Conservation (phyloP, 2,329 filamentous ascomycete species). For the Penicillium brevicompactum region DNA sequence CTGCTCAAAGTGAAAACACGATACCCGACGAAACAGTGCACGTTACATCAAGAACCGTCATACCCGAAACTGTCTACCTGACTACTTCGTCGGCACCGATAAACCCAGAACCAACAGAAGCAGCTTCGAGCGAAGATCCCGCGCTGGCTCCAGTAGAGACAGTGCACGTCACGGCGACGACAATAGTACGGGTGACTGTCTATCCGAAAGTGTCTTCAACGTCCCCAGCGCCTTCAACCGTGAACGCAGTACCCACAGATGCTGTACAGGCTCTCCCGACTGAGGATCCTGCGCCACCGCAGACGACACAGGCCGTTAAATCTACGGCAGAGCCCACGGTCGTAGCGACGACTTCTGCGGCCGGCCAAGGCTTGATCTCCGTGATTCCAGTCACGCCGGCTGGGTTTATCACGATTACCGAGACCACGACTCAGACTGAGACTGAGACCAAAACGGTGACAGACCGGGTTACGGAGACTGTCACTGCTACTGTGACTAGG, state of each 20-base stretch:
- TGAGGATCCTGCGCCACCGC: neutral
- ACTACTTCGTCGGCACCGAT: neutral
- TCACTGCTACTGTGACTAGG: conserved; percentile 7
- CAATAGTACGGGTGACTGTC: neutral
- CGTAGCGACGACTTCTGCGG: neutral
- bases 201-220: neutral
- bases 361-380: conserved; percentile 1
- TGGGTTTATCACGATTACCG: conserved; percentile 16
- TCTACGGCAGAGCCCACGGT: neutral
- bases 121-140: neutral
- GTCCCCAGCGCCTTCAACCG: neutral
- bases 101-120: neutral
- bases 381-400: conserved; percentile 17
- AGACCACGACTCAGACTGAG: conserved; percentile 9
- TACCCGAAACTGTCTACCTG: neutral
- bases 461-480: conserved; percentile 12
- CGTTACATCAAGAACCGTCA: neutral
- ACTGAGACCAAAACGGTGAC: conserved; percentile 20
- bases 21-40: neutral
- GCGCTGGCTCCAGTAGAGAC: neutral
- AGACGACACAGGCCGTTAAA: neutral
- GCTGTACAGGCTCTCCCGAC: neutral
- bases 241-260: neutral
- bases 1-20: neutral
- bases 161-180: conserved; percentile 1